These are phyloP conservation scores for Cylindrotheca closterium DNA, from an alignment of 108 stramenopile genomes.

Conservation along the genomic window DNA sequence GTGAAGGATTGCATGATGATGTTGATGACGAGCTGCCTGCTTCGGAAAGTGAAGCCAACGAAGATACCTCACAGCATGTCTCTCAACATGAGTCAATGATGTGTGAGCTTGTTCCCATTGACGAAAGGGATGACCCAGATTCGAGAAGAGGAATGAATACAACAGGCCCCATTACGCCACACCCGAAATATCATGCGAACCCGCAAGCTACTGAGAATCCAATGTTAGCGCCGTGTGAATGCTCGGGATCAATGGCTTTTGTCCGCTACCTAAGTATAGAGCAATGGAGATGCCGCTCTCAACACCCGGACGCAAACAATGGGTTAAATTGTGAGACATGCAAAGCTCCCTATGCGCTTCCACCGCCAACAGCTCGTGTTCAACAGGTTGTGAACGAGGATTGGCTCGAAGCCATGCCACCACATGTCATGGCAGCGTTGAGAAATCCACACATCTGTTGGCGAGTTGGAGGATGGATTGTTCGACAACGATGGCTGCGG, in stretches of 20 bases:
- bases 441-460: slow-evolving; percentile 82
- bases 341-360: slow-evolving; percentile 73
- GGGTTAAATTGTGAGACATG: slow-evolving; percentile 87
- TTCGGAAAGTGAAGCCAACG: slow-evolving; percentile 20
- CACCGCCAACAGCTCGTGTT: slow-evolving; percentile 75
- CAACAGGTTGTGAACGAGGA: slow-evolving; percentile 56
- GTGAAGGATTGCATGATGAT: slow-evolving; percentile 85
- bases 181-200: slow-evolving; percentile 56
- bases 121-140: slow-evolving; percentile 8
- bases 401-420: slow-evolving; percentile 90
- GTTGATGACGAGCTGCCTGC: slow-evolving; percentile 41
- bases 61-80: not conserved
- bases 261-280: slow-evolving; percentile 90
- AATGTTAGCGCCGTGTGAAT: slow-evolving; percentile 84
- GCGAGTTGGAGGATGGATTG: slow-evolving; percentile 78
- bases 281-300: slow-evolving; percentile 87
- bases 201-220: slow-evolving; percentile 71
- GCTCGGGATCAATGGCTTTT: slow-evolving; percentile 90
- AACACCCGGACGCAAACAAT: slow-evolving; percentile 75
- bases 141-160: not conserved
- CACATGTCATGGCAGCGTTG: slow-evolving; percentile 85
- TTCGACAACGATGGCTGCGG: slow-evolving; percentile 69
- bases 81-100: not conserved
- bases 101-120: slow-evolving; percentile 4
- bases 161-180: slow-evolving; percentile 46